phyloP scores from a whole-genome alignment of 2,329 filamentous ascomycete genomes.

The Alternaria ventricosa region DNA sequence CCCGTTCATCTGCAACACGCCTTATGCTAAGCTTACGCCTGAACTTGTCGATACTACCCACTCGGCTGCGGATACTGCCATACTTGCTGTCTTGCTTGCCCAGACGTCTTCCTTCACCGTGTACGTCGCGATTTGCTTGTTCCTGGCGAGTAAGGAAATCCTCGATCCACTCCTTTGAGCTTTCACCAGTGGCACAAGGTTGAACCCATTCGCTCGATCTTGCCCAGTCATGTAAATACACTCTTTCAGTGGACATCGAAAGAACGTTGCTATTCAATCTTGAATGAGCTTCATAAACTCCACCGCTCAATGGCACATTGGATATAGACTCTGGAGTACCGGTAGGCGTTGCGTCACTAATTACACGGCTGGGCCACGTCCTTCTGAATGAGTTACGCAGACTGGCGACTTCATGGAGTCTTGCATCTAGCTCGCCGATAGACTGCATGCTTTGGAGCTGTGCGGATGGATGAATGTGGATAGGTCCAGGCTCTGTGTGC shows the following conservation, averaged over 20 bases:
- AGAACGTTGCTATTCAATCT: neutral
- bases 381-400: neutral
- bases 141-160: conserved; percentile 10
- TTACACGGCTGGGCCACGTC: neutral
- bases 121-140: conserved; percentile 5
- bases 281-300: conserved; percentile 2
- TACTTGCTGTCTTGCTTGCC: conserved; percentile 1
- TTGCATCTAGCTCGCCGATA: conserved; percentile 2
- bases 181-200: neutral
- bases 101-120: neutral
- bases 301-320: neutral
- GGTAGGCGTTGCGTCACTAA: neutral
- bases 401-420: neutral
- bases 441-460: conserved; percentile 17
- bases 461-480: conserved; percentile 8
- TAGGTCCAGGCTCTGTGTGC: conserved; percentile 7
- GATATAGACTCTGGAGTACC: conserved; percentile 8
- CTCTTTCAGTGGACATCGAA: neutral
- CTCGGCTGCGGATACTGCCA: neutral
- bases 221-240: neutral
- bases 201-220: conserved; percentile 9
- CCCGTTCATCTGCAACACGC: neutral
- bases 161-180: conserved; percentile 13
- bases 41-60: conserved; percentile 8
- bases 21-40: conserved; percentile 2